Conservation (phyloP, 768 basidiomycete genomes). For the Amanita exitialis region DNA sequence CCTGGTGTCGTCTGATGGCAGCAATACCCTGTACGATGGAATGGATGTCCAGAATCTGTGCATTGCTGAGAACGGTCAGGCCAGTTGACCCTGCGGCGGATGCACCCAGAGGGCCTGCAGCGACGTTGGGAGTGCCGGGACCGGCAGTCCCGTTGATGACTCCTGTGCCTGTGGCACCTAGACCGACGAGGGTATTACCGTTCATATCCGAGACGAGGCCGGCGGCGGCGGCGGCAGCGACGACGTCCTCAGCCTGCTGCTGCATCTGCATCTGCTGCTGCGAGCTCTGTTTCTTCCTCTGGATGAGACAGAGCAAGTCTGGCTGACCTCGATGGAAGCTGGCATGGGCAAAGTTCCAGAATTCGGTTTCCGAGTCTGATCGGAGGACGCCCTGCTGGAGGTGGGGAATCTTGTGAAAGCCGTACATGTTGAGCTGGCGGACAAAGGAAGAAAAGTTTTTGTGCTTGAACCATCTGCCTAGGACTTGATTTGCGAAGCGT, state of each 20-base stretch:
- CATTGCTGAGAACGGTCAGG: conserved; percentile 21
- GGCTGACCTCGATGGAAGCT: conserved; percentile 87
- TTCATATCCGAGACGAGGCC: neutral
- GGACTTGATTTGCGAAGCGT: conserved; percentile 78
- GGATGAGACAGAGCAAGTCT: conserved; percentile 79
- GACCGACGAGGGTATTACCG: neutral
- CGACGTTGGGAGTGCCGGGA: neutral
- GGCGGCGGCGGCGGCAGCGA: neutral
- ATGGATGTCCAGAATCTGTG: conserved; percentile 65
- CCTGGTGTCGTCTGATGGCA: conserved; percentile 86
- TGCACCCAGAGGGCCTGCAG: neutral
- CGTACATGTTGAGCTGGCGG: conserved; percentile 92
- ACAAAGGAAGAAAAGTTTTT: conserved; percentile 91
- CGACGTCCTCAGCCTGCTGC: neutral
- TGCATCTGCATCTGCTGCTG: conserved; percentile 14
- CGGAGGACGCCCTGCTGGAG: conserved; percentile 90
- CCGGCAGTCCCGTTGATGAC: neutral
- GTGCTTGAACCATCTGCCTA: conserved; percentile 97
- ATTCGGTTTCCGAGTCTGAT: conserved; percentile 70
- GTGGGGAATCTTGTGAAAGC: conserved; percentile 92
- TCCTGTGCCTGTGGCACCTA: neutral
- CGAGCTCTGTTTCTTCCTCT: conserved; percentile 66
- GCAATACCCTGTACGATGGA: conserved; percentile 75
- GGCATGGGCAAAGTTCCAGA: conserved; percentile 88
- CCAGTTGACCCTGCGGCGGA: neutral